Percentiles rank a stretch among this genome's conserved stretches.
Conservation (phyloP, 352 stramenopile genomes). For the Aphanomyces stellatus region DNA sequence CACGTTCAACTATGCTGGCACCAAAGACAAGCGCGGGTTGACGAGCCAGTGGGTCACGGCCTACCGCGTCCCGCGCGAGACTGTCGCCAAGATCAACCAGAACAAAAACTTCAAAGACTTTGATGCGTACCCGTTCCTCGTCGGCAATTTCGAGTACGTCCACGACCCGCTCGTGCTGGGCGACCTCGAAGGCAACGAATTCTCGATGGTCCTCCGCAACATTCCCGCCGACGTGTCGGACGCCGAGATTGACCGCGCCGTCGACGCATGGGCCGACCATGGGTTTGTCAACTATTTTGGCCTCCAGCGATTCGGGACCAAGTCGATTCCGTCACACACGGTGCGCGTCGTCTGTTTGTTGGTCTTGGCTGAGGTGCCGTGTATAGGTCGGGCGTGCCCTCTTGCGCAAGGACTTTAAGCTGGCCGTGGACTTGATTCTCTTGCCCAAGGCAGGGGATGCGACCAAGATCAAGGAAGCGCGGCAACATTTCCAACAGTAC, state of each 20-base stretch:
- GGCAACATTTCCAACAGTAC: slow-evolving; percentile 50
- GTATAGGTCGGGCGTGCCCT: slow-evolving; percentile 87
- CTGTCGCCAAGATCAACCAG: slow-evolving; percentile 71
- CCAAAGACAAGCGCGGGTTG: slow-evolving; percentile 96
- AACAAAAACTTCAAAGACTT: slow-evolving; percentile 37
- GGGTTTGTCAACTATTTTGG: slow-evolving; percentile 99
- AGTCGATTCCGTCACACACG: slow-evolving; percentile 67
- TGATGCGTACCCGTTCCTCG: slow-evolving; percentile 82
- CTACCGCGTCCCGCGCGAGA: slow-evolving; percentile 67
- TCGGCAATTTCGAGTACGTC: slow-evolving; percentile 91
- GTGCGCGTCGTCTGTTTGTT: not conserved
- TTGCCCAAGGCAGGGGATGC: slow-evolving; percentile 64
- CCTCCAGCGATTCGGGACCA: slow-evolving; percentile 93
- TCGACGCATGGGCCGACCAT: slow-evolving; percentile 54
- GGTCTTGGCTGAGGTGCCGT: not conserved
- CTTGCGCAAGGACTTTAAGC: slow-evolving; percentile 88
- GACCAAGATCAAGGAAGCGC: slow-evolving; percentile 60
- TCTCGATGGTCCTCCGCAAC: slow-evolving; percentile 92
- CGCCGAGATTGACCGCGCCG: slow-evolving; percentile 45
- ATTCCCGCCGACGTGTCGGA: slow-evolving; percentile 60
- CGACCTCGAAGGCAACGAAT: slow-evolving; percentile 90
- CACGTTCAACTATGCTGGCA: slow-evolving; percentile 89
- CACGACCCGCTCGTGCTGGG: slow-evolving; percentile 87
- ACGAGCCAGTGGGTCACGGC: slow-evolving; percentile 93
- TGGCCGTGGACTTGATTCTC: slow-evolving; percentile 88